Evolutionary conservation across 495 filamentous ascomycete genomes (phyloP).

Genomic region (Penicillium ucsense): DNA sequence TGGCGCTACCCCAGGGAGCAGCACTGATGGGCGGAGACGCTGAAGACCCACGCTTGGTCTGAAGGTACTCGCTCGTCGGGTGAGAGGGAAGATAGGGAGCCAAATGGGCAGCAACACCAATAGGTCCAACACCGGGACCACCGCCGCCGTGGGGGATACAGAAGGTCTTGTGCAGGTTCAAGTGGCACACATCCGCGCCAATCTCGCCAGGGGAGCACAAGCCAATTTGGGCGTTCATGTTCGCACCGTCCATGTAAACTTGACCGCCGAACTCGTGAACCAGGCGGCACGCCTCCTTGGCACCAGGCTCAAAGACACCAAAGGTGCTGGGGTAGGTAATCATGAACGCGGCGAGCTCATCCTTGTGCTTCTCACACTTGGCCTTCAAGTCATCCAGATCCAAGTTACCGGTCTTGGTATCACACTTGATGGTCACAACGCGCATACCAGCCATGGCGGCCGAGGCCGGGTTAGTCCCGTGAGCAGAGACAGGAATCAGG

Average conservation of each 20-base stretch:
- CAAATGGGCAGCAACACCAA: conserved; percentile 82
- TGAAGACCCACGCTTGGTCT: conserved; percentile 52
- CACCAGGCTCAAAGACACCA: conserved; percentile 87
- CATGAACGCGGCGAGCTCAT: conserved; percentile 91
- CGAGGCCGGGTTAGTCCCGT: conserved; percentile 95
- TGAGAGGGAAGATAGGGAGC: conserved; percentile 71
- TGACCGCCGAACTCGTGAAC: conserved; percentile 87
- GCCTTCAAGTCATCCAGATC: conserved; percentile 77
- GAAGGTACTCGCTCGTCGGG: conserved; percentile 43
- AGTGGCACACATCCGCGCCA: conserved; percentile 94
- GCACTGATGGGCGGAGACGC: conserved; percentile 63
- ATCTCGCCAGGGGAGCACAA: conserved; percentile 96
- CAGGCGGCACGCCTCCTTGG: conserved; percentile 77
- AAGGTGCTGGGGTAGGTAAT: conserved; percentile 97
- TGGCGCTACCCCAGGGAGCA: conserved; percentile 84
- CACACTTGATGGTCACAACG: conserved; percentile 89
- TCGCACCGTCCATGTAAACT: conserved; percentile 99
- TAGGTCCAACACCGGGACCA: conserved; percentile 90
- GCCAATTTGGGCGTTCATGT: conserved; percentile 98
- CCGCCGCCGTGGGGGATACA: conserved; percentile 98
- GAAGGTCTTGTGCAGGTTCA: conserved; percentile 98
- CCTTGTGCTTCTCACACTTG: conserved; percentile 80
- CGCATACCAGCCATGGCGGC: conserved; percentile 98
- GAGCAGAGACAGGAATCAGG: conserved; percentile 91
- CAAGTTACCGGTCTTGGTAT: conserved; percentile 78